phyloP scores from a whole-genome alignment of 2,329 filamentous ascomycete genomes.

The Ilyonectria mors-panacis region DNA sequence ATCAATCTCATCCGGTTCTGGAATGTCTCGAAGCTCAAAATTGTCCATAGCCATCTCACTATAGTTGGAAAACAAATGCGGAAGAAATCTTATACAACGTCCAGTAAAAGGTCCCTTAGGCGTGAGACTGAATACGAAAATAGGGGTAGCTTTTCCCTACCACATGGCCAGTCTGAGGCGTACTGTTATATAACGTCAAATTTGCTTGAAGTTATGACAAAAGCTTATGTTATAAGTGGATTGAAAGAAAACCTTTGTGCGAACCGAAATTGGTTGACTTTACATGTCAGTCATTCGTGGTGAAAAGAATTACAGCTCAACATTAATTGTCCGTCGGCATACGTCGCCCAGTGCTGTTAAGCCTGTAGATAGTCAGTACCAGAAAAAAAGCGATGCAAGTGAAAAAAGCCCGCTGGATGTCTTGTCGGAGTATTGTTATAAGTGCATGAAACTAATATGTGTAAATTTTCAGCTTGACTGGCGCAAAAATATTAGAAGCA shows the following conservation, averaged over 20 bases:
- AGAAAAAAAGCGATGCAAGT: neutral
- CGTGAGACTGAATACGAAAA: neutral
- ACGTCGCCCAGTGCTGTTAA: too few relatives aligned
- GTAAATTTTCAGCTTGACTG: too few relatives aligned
- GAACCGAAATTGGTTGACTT: neutral
- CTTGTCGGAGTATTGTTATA: neutral
- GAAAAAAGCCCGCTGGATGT: neutral
- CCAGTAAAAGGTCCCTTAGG: neutral
- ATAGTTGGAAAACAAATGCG: neutral
- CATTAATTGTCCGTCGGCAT: neutral
- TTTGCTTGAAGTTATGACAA: neutral
- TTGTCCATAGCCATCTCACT: neutral
- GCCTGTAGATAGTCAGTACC: neutral
- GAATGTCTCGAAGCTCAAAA: neutral
- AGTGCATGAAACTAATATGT: neutral
- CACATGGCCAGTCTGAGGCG: neutral
- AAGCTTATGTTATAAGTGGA: neutral
- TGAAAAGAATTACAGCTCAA: neutral
- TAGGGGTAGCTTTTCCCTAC: neutral
- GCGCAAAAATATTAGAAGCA: too few relatives aligned
- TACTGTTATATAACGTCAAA: neutral
- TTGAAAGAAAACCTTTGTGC: neutral
- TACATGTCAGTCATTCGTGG: too few relatives aligned
- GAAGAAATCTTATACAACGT: neutral
- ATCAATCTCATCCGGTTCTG: neutral